phyloP scores from a whole-genome alignment of 257 asterid genomes.

The Primulina tabacum region DNA sequence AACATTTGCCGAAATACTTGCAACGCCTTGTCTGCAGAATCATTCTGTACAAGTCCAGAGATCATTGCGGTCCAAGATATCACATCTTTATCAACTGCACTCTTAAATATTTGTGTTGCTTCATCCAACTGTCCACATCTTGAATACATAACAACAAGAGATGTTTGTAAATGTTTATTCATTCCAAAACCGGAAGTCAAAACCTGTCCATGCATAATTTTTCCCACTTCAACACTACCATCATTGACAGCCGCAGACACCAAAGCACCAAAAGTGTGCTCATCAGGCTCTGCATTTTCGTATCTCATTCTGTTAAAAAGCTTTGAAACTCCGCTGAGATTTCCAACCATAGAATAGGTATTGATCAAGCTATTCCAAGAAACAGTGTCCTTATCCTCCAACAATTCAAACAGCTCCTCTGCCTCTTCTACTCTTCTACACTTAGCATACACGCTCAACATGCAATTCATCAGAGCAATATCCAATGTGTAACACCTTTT shows the following conservation, averaged over 20 bases:
- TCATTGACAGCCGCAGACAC: slow-evolving; percentile 51
- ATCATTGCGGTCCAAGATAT: slow-evolving; percentile 75
- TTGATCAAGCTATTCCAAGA: slow-evolving; percentile 86
- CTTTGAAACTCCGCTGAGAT: slow-evolving; percentile 36
- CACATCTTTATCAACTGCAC: slow-evolving; percentile 51
- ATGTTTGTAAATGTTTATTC: slow-evolving; percentile 53
- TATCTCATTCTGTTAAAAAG: slow-evolving; percentile 51
- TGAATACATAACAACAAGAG: slow-evolving; percentile 58
- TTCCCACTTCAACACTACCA: slow-evolving; percentile 47
- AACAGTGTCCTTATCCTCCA: slow-evolving; percentile 55
- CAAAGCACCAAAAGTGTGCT: slow-evolving; percentile 61
- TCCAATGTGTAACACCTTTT: slow-evolving; percentile 45
- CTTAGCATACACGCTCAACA: slow-evolving; percentile 69
- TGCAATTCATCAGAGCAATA: slow-evolving; percentile 48
- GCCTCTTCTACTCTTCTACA: slow-evolving; percentile 57
- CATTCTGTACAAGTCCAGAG: slow-evolving; percentile 79
- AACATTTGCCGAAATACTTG: slow-evolving; percentile 53
- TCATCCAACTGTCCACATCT: slow-evolving; percentile 51
- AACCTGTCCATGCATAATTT: slow-evolving; percentile 58
- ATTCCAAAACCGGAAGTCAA: slow-evolving; percentile 44
- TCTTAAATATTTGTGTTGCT: slow-evolving; percentile 47
- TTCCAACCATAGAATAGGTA: slow-evolving; percentile 47
- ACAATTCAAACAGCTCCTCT: slow-evolving; percentile 49
- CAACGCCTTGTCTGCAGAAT: slow-evolving; percentile 55
- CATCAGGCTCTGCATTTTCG: slow-evolving; percentile 51